phyloP scores from a whole-genome alignment of 2,329 filamentous ascomycete species.

The Juglanconis juglandina region DNA sequence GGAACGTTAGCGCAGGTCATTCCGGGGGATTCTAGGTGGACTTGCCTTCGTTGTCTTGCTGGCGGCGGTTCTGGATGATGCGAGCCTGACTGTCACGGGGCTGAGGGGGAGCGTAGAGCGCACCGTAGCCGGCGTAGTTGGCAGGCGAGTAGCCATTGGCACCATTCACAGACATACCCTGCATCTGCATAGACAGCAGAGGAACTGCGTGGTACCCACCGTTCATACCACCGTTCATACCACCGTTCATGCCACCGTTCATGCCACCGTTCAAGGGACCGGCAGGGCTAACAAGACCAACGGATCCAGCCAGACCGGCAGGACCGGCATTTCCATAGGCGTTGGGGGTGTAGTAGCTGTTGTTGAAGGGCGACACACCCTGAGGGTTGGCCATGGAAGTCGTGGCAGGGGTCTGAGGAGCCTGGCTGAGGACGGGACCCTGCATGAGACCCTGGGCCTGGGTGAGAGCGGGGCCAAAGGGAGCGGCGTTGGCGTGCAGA shows the following conservation, averaged over 20 bases:
- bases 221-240: conserved; percentile 3
- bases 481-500: conserved; percentile 74
- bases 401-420: conserved; percentile 15
- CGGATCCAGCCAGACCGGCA: conserved; percentile 23
- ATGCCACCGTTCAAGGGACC: not conserved
- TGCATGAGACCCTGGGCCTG: conserved; percentile 26
- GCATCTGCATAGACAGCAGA: conserved; percentile 66
- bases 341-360: conserved; percentile 24
- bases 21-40: conserved; percentile 6
- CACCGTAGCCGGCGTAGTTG: conserved; percentile 55
- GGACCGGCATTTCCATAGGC: conserved; percentile 29
- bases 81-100: conserved; percentile 70
- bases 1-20: conserved; percentile 27
- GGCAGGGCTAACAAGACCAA: not conserved
- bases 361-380: conserved; percentile 20
- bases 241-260: not conserved
- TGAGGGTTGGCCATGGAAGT: conserved; percentile 2
- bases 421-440: not conserved
- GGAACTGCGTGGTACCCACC: conserved; percentile 41
- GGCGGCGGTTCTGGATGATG: conserved; percentile 71
- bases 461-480: conserved; percentile 67
- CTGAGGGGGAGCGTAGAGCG: conserved; percentile 47
- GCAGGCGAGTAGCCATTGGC: conserved; percentile 53
- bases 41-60: conserved; percentile 69
- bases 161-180: conserved; percentile 56